phyloP scores from a whole-genome alignment of 176 grass and related monocot species.

The Urochloa ruziziensis region DNA sequence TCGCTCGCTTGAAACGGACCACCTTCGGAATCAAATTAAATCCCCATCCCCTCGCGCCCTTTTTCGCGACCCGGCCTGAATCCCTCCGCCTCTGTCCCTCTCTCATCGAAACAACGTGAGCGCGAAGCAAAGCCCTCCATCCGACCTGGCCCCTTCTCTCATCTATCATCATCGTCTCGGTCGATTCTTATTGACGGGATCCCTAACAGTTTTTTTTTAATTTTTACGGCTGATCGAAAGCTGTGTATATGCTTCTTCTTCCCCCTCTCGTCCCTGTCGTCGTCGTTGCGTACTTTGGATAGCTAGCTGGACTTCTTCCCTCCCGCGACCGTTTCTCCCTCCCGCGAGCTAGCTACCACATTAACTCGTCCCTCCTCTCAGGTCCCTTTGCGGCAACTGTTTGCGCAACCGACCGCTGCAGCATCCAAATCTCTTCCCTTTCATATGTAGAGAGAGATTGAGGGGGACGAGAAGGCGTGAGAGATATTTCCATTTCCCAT shows the following conservation, averaged over 20 bases:
- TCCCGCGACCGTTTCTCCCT: constrained; percentile 8
- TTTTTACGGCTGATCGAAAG: background rate
- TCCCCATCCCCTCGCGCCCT: background rate
- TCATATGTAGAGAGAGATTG: background rate
- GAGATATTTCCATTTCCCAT: background rate
- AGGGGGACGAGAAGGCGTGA: background rate
- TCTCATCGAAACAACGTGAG: background rate
- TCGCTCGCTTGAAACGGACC: background rate
- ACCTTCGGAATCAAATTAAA: background rate
- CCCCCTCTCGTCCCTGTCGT: background rate
- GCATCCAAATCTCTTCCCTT: background rate
- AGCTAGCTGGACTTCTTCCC: constrained; percentile 24
- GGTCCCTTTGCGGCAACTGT: background rate
- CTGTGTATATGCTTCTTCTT: background rate
- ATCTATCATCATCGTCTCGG: background rate
- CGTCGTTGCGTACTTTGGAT: constrained; percentile 16
- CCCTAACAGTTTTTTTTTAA: background rate
- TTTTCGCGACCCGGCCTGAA: background rate
- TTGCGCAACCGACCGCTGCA: background rate
- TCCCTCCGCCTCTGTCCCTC: background rate
- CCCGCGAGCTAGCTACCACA: background rate
- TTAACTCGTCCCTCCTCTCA: background rate
- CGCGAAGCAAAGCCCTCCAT: constrained; percentile 24
- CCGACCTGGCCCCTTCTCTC: background rate
- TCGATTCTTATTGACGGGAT: background rate